A percentile compares a stretch with the other conserved stretches of the same genome.
phyloP scores from a whole-genome alignment of 1,284 basidiomycete genomes.

The Ustanciosporium gigantosporum region DNA sequence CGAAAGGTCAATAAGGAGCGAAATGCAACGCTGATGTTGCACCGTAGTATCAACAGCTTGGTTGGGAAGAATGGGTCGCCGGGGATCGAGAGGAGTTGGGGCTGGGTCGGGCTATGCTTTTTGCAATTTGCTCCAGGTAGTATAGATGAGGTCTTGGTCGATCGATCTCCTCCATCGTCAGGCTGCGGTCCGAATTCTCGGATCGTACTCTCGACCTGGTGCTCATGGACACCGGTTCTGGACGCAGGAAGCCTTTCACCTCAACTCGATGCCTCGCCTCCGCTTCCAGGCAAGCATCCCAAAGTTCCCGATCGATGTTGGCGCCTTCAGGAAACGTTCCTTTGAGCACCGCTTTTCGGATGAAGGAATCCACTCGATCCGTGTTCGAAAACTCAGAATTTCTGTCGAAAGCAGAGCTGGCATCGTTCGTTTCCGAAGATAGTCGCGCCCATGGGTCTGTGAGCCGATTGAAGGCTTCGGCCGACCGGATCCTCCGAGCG shows the following conservation, averaged over 20 bases:
- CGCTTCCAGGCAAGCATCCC: constrained; percentile 36
- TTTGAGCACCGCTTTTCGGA: constrained; percentile 8
- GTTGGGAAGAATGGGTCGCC: no score
- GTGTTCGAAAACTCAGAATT: background rate
- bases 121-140: constrained; percentile 28
- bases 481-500: constrained; percentile 25
- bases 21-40: no score
- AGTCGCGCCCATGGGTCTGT: constrained; percentile 16
- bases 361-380: constrained; percentile 10
- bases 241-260: constrained; percentile 16
- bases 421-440: background rate
- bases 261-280: constrained; percentile 37
- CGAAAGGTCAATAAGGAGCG: no score
- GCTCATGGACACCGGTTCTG: no score
- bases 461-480: constrained; percentile 8
- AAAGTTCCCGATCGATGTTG: constrained; percentile 33
- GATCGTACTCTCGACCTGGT: constrained; percentile 3
- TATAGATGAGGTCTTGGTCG: constrained; percentile 31
- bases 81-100: no score
- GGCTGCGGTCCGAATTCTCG: constrained; percentile 7
- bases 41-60: no score
- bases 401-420: background rate
- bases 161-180: constrained; percentile 36
- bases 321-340: constrained; percentile 12
- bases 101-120: no score